phyloP scores from a whole-genome alignment of 164 flowering plant genomes.

The Vitis amurensis region DNA sequence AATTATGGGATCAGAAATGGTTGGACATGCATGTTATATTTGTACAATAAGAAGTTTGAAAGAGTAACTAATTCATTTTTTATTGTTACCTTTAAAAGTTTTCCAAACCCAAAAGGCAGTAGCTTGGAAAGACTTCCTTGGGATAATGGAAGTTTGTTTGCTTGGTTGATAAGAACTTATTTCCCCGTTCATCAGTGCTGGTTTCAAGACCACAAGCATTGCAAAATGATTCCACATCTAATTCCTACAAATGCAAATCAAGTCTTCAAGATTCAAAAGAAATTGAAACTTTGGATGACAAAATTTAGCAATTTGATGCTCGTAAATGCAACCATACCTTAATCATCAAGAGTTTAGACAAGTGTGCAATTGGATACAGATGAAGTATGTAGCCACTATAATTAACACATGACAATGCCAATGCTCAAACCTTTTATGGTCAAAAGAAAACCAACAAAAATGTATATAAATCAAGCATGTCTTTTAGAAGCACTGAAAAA shows the following conservation, averaged over 20 bases:
- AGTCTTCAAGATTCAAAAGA: background rate
- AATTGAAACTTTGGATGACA: background rate
- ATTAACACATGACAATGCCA: slow-evolving; percentile 62
- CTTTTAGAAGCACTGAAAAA: too few species aligned
- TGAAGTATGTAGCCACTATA: slow-evolving; percentile 79
- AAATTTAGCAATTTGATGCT: background rate
- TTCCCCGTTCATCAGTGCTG: slow-evolving; percentile 54
- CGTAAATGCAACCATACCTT: slow-evolving; percentile 34
- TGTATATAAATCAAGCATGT: too few species aligned
- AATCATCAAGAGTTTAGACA: slow-evolving; percentile 71
- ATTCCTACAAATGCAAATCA: slow-evolving; percentile 45
- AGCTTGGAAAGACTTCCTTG: slow-evolving; percentile 41
- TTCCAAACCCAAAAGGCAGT: slow-evolving; percentile 42
- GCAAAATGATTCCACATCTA: slow-evolving; percentile 75
- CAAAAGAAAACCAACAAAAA: background rate
- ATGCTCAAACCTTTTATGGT: slow-evolving; percentile 50
- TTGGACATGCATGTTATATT: too few species aligned
- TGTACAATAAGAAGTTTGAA: too few species aligned
- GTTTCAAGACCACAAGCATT: slow-evolving; percentile 69
- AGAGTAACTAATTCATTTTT: too few species aligned
- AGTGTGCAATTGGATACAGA: slow-evolving; percentile 59
- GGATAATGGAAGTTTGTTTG: slow-evolving; percentile 59
- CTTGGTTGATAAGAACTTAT: slow-evolving; percentile 61
- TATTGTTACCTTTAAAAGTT: slow-evolving; percentile 30
- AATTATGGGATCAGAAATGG: too few species aligned